Conservation (phyloP, 2,329 filamentous ascomycete species). For the Paramyrothecium sp. region DNA sequence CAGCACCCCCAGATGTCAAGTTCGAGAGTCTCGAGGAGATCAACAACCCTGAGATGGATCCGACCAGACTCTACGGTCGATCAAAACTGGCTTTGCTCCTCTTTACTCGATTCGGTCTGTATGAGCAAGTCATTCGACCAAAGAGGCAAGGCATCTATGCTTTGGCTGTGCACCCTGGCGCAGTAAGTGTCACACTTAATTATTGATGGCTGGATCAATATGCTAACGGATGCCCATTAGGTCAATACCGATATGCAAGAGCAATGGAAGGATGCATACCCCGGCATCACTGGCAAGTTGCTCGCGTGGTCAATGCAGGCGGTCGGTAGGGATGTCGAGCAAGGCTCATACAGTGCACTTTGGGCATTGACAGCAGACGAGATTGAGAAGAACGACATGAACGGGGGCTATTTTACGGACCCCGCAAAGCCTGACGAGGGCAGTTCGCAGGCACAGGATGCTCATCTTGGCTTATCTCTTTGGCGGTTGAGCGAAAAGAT, state of each 20-base stretch:
- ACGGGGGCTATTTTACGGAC: constrained; percentile 41
- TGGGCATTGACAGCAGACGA: constrained; percentile 39
- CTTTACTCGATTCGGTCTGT: constrained; percentile 37
- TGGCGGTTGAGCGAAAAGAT: constrained; percentile 38
- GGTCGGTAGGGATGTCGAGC: constrained; percentile 33
- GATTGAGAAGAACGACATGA: constrained; percentile 38
- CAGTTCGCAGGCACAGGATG: constrained; percentile 34
- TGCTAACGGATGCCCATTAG: constrained; percentile 15
- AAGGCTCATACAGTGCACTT: constrained; percentile 41
- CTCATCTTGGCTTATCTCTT: constrained; percentile 31
- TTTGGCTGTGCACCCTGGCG: constrained; percentile 38
- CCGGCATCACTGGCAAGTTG: constrained; percentile 35
- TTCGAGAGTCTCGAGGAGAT: constrained; percentile 40
- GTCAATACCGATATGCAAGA: constrained; percentile 43
- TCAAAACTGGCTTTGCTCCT: constrained; percentile 42
- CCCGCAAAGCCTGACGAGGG: constrained; percentile 35
- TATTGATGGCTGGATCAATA: not conserved
- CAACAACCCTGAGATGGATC: constrained; percentile 32
- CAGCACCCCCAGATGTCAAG: constrained; percentile 31
- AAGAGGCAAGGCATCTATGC: constrained; percentile 39
- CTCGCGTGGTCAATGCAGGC: constrained; percentile 31
- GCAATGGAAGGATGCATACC: constrained; percentile 45
- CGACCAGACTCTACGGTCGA: constrained; percentile 35
- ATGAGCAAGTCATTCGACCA: constrained; percentile 37
- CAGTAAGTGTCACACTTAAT: constrained; percentile 18